A percentile compares a stretch with the other conserved stretches of the same genome.
Evolutionary conservation across 2,329 filamentous ascomycete genomes (phyloP).

Genomic region (Penicillium sp.): DNA sequence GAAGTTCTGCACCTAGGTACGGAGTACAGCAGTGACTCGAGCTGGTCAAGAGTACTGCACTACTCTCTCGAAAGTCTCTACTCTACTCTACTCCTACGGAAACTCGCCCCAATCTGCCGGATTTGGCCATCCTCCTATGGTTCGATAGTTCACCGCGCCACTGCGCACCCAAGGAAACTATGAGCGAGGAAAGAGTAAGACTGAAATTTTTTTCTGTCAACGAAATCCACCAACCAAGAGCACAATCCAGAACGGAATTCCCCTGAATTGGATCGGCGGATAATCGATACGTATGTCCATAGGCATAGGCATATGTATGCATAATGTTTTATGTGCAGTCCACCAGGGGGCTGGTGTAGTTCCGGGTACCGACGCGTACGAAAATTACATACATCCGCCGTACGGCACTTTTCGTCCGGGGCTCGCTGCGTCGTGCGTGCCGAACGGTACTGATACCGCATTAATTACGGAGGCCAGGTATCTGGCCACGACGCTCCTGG

Average conservation of each 20-base stretch:
- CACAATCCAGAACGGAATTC: background rate
- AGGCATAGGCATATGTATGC: too few relatives aligned
- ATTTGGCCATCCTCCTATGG: background rate
- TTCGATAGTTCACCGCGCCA: background rate
- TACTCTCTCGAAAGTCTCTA: too few relatives aligned
- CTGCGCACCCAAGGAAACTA: background rate
- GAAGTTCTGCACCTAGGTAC: too few relatives aligned
- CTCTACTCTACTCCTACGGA: too few relatives aligned
- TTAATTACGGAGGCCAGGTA: too few relatives aligned
- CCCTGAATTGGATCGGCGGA: background rate
- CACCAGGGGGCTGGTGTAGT: too few relatives aligned
- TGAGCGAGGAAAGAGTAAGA: background rate
- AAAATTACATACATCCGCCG: background rate
- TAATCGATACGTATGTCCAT: background rate
- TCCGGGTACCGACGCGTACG: background rate
- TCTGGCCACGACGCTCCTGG: too few relatives aligned
- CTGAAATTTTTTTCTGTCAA: background rate
- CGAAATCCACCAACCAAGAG: background rate
- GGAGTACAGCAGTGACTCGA: too few relatives aligned
- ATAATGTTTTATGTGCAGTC: background rate
- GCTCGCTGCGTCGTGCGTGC: background rate
- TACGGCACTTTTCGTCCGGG: background rate
- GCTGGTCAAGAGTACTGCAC: too few relatives aligned
- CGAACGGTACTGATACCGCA: background rate
- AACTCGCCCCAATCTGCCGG: background rate